Evolutionary conservation across 2,329 filamentous ascomycete genomes (phyloP).

Genomic region (Xylariaceae sp.): DNA sequence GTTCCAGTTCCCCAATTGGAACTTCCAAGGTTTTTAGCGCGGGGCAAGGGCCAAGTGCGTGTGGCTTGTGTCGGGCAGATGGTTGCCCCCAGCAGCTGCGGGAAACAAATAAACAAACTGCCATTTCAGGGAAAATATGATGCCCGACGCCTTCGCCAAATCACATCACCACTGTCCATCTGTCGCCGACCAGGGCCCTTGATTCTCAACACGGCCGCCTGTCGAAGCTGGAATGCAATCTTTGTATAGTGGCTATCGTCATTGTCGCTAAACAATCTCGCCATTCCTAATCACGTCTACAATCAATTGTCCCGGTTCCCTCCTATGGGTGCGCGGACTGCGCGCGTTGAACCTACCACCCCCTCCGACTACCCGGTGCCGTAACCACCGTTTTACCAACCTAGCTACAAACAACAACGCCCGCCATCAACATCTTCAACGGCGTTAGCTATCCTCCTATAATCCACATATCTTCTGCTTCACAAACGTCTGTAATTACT

Average conservation of each 20-base stretch:
- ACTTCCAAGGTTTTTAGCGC: too few relatives aligned
- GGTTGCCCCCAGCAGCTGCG: constrained; percentile 17
- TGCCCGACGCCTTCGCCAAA: constrained; percentile 15
- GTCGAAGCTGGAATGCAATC: constrained; percentile 15
- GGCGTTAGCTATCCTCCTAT: too few relatives aligned
- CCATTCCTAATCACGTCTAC: constrained; percentile 18
- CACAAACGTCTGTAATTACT: neutral
- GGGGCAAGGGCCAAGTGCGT: too few relatives aligned
- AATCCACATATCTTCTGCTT: neutral
- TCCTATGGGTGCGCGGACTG: constrained; percentile 29
- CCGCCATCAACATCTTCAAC: neutral
- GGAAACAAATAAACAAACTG: constrained; percentile 39
- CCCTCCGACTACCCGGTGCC: constrained; percentile 1
- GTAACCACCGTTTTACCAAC: constrained; percentile 4
- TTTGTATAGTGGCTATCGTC: constrained; percentile 10
- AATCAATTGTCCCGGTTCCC: constrained; percentile 13
- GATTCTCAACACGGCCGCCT: constrained; percentile 17
- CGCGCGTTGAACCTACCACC: constrained; percentile 14
- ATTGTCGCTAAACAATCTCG: constrained; percentile 6
- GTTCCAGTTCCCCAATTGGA: too few relatives aligned
- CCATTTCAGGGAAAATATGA: constrained; percentile 27
- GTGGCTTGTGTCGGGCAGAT: neutral
- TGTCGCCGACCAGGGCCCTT: constrained; percentile 20
- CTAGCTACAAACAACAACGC: neutral
- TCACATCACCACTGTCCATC: constrained; percentile 2